Conservation (phyloP, 768 basidiomycete genomes). For the Pleurotus citrinopileatus region DNA sequence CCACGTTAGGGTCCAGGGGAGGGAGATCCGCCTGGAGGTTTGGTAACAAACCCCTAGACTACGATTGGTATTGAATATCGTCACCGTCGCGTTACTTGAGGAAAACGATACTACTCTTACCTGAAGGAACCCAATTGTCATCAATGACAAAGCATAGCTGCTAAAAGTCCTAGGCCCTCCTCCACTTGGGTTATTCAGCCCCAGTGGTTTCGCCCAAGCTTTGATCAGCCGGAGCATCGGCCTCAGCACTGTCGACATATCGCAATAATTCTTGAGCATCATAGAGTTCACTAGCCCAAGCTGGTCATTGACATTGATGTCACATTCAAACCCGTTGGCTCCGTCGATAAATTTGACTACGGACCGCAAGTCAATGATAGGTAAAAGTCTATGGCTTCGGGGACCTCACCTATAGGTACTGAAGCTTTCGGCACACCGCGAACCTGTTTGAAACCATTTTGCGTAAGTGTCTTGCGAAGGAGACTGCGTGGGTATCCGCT, state of each 20-base stretch:
- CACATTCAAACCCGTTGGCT: constrained; percentile 38
- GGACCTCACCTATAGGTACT: constrained; percentile 41
- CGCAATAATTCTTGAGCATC: constrained; percentile 50
- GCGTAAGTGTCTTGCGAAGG: too few relatives aligned
- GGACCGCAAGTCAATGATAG: background rate
- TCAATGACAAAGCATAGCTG: constrained; percentile 59
- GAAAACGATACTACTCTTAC: constrained; percentile 26
- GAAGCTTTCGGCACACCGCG: constrained; percentile 28
- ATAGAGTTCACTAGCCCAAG: constrained; percentile 51
- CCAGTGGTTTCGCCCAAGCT: constrained; percentile 54
- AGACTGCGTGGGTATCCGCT: too few relatives aligned
- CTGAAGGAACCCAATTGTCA: constrained; percentile 61
- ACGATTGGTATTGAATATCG: background rate
- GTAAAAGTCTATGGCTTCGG: constrained; percentile 8
- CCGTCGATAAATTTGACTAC: constrained; percentile 53
- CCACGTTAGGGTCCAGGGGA: constrained; percentile 6
- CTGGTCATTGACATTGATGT: constrained; percentile 63
- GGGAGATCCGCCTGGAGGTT: constrained; percentile 46
- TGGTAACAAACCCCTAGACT: constrained; percentile 46
- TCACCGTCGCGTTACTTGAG: background rate
- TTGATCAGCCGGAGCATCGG: constrained; percentile 49
- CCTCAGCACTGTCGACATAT: constrained; percentile 39
- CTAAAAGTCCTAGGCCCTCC: constrained; percentile 41
- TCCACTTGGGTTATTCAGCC: constrained; percentile 43
- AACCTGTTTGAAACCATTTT: constrained; percentile 31